Evolutionary conservation across 2,329 filamentous ascomycete genomes (phyloP), one percentile per base, ranked within the genome.

Genomic region (Hypoxylon sp.): DNA sequence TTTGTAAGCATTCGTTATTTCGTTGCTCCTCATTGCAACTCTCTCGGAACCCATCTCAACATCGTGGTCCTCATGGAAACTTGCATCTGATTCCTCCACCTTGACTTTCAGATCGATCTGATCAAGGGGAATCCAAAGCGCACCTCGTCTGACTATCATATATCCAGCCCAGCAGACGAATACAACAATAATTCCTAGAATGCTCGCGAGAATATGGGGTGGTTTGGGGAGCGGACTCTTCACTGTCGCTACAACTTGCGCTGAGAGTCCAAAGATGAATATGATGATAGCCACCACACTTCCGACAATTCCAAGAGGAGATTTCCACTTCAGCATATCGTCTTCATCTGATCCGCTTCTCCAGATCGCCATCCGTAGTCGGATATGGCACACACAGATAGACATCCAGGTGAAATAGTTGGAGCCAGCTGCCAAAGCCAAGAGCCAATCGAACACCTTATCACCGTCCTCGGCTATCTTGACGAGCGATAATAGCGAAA

Each of bases 401-500:
- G 77, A 82, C 21, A 79, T 79, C 84, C 85, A 86, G 49, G 83
- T 84, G 67, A 86, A 81, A 62, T 84, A 78, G 50, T 80, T 81
- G 28, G 82, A 80, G 14, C 83, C 79, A 1, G 82, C 82, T 43
- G 81, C 81, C 6, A 86, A 74, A 52, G 83, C 82, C 50, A 82
- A 77, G 55, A 85, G 77, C 82, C 83, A 85, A 41, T 78, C 73
- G 72, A 85, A 85, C 45, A 84, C 79, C 7, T 72, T 73, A 11
- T 75, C 75, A 3, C 81, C 79, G 25, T 76, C 72, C 5, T 72
- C 76, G 1, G 79, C 78, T 30, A 78, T 75, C 52, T 79, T 81
- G 75, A 85, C 76, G 69, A 83, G 84, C 2, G 83, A 80, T 25
- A 86, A 72, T 3, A 82, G 74, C 11, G 81, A 82, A 53, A 84